Conservation (phyloP, 2,329 filamentous ascomycete genomes). For the Cladosporium austrohemisphaericum region DNA sequence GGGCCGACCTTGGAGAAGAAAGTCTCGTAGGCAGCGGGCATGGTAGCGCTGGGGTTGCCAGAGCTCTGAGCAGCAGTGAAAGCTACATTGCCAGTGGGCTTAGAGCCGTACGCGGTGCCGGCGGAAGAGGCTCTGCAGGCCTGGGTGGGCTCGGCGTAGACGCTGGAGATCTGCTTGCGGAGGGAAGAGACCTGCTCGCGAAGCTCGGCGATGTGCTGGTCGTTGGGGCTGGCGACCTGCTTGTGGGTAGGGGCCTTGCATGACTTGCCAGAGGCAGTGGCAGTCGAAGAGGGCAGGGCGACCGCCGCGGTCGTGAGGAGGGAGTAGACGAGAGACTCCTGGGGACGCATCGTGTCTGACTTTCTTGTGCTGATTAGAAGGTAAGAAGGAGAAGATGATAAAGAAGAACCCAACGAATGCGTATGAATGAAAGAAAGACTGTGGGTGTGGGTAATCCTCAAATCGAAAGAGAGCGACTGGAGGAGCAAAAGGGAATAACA, state of each 20-base stretch:
- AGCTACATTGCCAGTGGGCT: conserved; percentile 5
- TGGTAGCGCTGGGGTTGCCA: conserved; percentile 4
- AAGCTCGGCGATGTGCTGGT: conserved; percentile 8
- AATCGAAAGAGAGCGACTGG: background rate
- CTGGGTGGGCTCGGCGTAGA: conserved; percentile 8
- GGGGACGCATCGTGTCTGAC: conserved; percentile 6
- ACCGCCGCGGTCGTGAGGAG: conserved; percentile 12
- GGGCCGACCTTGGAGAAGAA: conserved; percentile 9
- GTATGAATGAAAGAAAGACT: conserved; percentile 3
- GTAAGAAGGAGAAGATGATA: conserved; percentile 2
- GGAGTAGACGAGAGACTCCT: conserved; percentile 13
- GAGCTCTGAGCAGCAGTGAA: conserved; percentile 12
- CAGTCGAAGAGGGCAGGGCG: background rate
- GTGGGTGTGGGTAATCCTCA: background rate
- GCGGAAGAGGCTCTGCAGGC: background rate
- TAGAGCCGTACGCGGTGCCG: conserved; percentile 1
- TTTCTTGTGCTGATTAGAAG: conserved; percentile 1
- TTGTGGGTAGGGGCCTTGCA: conserved; percentile 1
- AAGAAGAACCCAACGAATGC: conserved; percentile 9
- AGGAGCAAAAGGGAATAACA: background rate
- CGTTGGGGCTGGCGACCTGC: background rate
- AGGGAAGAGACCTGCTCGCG: conserved; percentile 12
- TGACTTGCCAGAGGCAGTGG: background rate
- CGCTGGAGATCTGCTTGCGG: conserved; percentile 8
- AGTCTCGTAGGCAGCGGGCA: conserved; percentile 4